Evolutionary conservation across 768 basidiomycete genomes (phyloP), one percentile per base, ranked within the genome.

Genomic region (Suillus cothurnatus): DNA sequence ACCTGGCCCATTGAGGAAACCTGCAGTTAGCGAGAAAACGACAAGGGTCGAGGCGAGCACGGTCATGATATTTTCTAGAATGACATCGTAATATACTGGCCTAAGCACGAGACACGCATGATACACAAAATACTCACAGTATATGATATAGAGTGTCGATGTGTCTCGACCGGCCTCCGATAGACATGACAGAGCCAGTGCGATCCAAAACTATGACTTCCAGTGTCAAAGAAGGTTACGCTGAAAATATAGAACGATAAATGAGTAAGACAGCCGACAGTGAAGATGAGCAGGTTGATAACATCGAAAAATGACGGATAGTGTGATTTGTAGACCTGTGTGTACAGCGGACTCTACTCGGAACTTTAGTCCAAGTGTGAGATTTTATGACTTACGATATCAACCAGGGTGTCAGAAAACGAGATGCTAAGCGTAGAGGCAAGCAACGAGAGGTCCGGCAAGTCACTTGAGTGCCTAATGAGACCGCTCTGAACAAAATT

Each of bases 1-100:
- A 38, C 39, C 19, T 21, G 58, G 39, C 28, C 41, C 38, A 6
- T 31, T 21, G 58, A 41, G 26, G 58, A 59, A 59, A 28, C 58
- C 58, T 28, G 39, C 39, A 19, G 39, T 59, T 26, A 59, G 39
- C 26, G 28, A 17, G 19, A 59, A 28, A 31, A 59, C 19, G 9
- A 58, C 60, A 11, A 75, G 28, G 4, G 71, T 70, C 21, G 73
- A 66, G 41, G 71, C 65, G 28, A 72, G 61, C 23, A 70, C 66
- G 45, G 67, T 64, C 31, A 73, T 47, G 23, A 76, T 69, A 19
- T 73, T 73, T 60, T 74, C 73, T 3, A 62, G 63, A 36, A 72
- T 65, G 23, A 76, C 73, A 61, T 73, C 75, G 60, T 74, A 71
- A 43, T 73, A 81, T 81, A 43, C 15, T 31, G 11, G 19, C 28